Conservation (phyloP, 139 green algal species). For the Volvox reticuliferus region DNA sequence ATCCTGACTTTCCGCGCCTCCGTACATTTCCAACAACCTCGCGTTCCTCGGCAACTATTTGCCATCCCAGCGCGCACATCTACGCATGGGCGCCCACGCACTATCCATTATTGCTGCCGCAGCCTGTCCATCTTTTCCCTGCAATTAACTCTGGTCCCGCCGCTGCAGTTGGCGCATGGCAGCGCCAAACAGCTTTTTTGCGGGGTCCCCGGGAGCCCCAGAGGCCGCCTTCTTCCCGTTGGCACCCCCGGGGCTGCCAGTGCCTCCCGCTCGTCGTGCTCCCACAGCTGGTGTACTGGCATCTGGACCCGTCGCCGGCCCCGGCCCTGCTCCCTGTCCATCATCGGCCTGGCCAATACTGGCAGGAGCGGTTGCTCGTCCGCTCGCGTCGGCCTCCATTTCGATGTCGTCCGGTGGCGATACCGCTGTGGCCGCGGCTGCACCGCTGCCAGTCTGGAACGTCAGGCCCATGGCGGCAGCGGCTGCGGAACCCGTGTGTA, state of each 20-base stretch:
- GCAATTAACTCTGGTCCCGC: neutral
- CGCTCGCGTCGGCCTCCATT: neutral
- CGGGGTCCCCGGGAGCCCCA: neutral
- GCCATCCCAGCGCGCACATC: too few species aligned
- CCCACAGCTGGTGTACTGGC: neutral
- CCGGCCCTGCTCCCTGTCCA: too few species aligned
- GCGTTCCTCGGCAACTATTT: too few species aligned
- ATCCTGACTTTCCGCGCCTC: too few species aligned
- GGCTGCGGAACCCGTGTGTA: neutral
- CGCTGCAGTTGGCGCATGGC: slow-evolving; percentile 30
- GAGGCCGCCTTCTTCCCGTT: neutral
- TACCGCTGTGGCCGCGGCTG: neutral
- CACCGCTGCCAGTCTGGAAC: neutral
- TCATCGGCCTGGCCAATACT: neutral
- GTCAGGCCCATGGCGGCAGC: neutral
- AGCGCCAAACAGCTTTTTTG: slow-evolving; percentile 29
- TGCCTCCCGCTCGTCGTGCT: neutral
- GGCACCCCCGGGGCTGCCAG: neutral
- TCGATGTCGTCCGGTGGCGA: neutral
- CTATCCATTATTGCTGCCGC: too few species aligned
- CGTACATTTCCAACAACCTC: too few species aligned
- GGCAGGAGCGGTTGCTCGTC: too few species aligned
- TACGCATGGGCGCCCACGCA: too few species aligned
- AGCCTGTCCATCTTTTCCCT: too few species aligned
- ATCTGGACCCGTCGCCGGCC: neutral